Base-by-base conservation (phyloP, 1,284 basidiomycete species). In the Singerocomus inundabilis region DNA sequence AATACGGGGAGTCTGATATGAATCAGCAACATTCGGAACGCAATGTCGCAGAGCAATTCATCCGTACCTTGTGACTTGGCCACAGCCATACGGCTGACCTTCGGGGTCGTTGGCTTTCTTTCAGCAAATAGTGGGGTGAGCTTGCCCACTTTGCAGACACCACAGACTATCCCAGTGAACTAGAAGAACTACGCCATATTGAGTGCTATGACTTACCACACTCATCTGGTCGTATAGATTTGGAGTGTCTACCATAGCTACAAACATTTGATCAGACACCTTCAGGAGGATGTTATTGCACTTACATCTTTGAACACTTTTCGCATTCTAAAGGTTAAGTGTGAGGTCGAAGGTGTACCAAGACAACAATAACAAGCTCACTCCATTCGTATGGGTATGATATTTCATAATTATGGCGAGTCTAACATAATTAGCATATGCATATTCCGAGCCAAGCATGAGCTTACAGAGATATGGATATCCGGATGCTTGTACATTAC, bases 361-460 rank as follows among this genome's bases (percentile, higher is more conserved):
- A 43, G 15, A 51, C 13, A 18, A 36, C 4, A 25, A 11, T 4
- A 28, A 33, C 7, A 25, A 6, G 70, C 84, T 65, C 60, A 88
- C 85, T 72, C 91, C 91, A 93, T 58, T 84, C 73, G 59, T 77
- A 93, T 45, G 84, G 84, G 73, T 89, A 86, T 18, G 74, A 74
- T 56, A 91, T 91, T 51, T 88, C 84, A 60, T 92, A 92, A 58
- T 79, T 72, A 55, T 91, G 90, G 51, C 72, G 78, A 3, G 85
- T 84, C 85, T 89, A 52, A n/a, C 15, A 44, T 10, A 26, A 31
- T 57, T 7, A 61, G 49, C 18, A 24, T 26, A 16, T 32, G 38
- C 13, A 16, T 37, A 2, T 41, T 37, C 16, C 3, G 8, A 9
- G 12, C 13, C 1, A 28, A 33, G 35, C 5, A 53, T 76, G 62